A percentile compares a stretch with the other conserved stretches of the same genome.
These are phyloP conservation scores for Penicillium cinerascens DNA, from an alignment of 495 filamentous ascomycete species.

Conservation along the genomic window DNA sequence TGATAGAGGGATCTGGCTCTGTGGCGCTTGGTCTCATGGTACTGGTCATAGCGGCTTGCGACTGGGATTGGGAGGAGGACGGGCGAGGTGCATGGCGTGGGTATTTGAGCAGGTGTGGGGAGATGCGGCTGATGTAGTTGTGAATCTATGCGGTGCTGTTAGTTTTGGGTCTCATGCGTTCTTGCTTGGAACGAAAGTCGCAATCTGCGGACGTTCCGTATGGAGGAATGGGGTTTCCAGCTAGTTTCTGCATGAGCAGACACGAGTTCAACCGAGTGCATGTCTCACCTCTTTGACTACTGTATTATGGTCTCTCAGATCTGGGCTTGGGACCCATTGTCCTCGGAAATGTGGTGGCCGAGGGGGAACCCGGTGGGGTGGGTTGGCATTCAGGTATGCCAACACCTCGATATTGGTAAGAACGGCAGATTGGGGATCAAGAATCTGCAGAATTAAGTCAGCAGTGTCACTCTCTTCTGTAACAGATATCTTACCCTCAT, in stretches of 20 bases:
- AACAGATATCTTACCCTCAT: conserved; percentile 28
- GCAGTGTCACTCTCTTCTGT: background rate
- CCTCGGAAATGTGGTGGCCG: conserved; percentile 34
- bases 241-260: background rate
- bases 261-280: too few relatives aligned
- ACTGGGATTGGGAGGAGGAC: conserved; percentile 25
- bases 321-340: conserved; percentile 42
- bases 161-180: background rate
- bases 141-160: conserved; percentile 33
- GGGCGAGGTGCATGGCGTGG: conserved; percentile 27
- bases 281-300: conserved; percentile 47
- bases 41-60: conserved; percentile 23
- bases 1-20: conserved; percentile 10
- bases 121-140: conserved; percentile 41
- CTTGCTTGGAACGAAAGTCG: background rate
- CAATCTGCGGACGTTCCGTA: background rate
- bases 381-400: conserved; percentile 50
- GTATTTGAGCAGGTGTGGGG: conserved; percentile 37
- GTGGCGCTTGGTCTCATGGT: conserved; percentile 24
- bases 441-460: conserved; percentile 39
- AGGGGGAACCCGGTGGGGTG: conserved; percentile 41
- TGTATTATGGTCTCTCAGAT: conserved; percentile 46
- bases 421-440: conserved; percentile 59
- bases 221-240: background rate
- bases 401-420: conserved; percentile 67